Base-by-base conservation (phyloP, 495 filamentous ascomycete species). In the Talaromyces wortmannii region DNA sequence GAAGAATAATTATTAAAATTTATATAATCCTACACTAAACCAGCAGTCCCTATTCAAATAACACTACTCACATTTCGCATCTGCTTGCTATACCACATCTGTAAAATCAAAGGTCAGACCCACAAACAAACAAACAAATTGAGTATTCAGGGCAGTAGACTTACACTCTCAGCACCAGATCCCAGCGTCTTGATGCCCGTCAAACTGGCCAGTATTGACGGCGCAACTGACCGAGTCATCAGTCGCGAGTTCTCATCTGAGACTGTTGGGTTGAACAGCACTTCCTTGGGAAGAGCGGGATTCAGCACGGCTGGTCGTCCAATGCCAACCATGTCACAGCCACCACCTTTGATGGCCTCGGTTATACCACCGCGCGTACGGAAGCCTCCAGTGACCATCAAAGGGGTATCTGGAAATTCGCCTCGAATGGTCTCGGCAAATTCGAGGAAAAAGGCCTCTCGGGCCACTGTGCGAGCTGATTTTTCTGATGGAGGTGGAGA, bases 361-460 rank as follows among this genome's bases (percentile, higher is more conserved):
- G 79, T 72, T 62, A 83, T 81, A 8, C 82, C 83, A 2, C 59
- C 59, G 2, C 82, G 73, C 7, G 68, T 78, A 6, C 80, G 69
- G 66, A 87, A 83, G 0, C 82, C 82, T 15, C 79, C 76, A 2
- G 74, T 79, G 33, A 81, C 59, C 72, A 79, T 77, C 10, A 83
- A 67, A 6, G 75, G 63, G 3, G 80, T 59, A 5, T 54, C 55
- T 0, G 78, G 77, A 58, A 76, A 75, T 12, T 71, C 59, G 0
- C 50, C 56, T 31, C 80, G 74, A 29, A 79, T 69, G 23, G 66
- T 63, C 17, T 64, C 59, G 0, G 81, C 76, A 56, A 83, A 83
- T 57, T 79, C 72, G 50, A 84, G 68, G 72, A 84, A 85, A 73
- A 84, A 85, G 6, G 80, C 78, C 57, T 85, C 82, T n/a, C 81